Evolutionary conservation across 2,329 filamentous ascomycete genomes (phyloP), one percentile per base, ranked within the genome.

Genomic region (Mariannaea elegans): DNA sequence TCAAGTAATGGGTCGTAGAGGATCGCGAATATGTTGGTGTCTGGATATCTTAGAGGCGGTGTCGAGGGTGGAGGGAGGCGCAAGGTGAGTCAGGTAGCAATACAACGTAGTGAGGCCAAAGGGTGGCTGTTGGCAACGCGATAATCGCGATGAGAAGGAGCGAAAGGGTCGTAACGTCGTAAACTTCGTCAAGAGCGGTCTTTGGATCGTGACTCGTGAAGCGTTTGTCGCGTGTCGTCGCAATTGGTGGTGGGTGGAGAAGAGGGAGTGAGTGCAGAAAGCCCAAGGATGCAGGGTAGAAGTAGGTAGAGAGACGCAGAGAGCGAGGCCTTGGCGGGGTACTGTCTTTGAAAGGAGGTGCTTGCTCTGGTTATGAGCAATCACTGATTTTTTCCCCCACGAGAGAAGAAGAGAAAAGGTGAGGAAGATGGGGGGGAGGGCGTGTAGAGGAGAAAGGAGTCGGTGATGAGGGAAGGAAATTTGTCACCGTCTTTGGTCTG

Each of bases 111-210:
- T 56, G 53, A 16, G 36, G 54, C 13, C 24, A 9, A n/a, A 44
- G 46, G 31, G 41, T 64, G 38, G 51, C 23, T 32, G 45, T 42
- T 29, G 23, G 51, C 27, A 44, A 42, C 39, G 9, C 42, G 49
- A 50, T 56, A 34, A 19, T 27, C 14, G 29, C 27, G 54, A 61
- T 42, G 18, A 29, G 13, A 65, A 61, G 39, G 47, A 60, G 47
- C 63, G 59, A 47, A 61, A 47, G 59, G 59, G 42, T 70, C 69
- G 69, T 71, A 71, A 67, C 63, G 57, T 71, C 69, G 65, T 71
- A 62, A 62, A 60, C 58, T 61, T 71, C 69, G 69, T 71, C 49
- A 69, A 65, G 61, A 59, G 56, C 60, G 56, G 53, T 61, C 57
- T 27, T 57, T 45, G 13, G 41, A 46, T 38, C 52, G 52, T 56